phyloP scores from a whole-genome alignment of 2,329 filamentous ascomycete species.

The Monilinia vaccinii-corymbosi region DNA sequence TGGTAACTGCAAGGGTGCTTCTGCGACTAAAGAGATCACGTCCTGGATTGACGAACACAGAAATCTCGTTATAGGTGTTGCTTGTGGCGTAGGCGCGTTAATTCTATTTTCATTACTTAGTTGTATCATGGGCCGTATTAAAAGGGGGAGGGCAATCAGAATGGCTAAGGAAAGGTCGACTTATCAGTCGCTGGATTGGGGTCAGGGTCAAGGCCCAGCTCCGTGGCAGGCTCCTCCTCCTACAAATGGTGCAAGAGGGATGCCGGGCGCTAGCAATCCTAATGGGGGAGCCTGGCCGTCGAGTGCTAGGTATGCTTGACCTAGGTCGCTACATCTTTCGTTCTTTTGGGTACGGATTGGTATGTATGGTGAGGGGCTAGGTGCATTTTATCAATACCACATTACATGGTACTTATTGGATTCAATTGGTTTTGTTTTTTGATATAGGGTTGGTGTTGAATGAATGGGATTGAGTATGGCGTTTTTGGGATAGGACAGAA shows the following conservation, averaged over 20 bases:
- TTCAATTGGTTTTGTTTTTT: not conserved
- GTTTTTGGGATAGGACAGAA: not conserved
- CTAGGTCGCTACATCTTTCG: not conserved
- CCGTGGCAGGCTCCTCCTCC: not conserved
- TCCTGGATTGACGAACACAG: slow-evolving; percentile 72
- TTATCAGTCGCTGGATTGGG: slow-evolving; percentile 12
- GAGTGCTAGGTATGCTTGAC: slow-evolving; percentile 11
- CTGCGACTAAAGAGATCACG: slow-evolving; percentile 58
- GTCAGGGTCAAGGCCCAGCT: slow-evolving; percentile 14
- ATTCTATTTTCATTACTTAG: slow-evolving; percentile 58
- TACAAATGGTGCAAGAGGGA: not conserved
- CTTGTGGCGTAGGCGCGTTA: slow-evolving; percentile 60
- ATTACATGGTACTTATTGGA: not conserved
- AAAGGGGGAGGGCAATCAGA: slow-evolving; percentile 18
- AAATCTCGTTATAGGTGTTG: slow-evolving; percentile 73
- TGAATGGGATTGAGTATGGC: not conserved
- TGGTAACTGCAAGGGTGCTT: slow-evolving; percentile 66
- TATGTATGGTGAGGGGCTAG: not conserved
- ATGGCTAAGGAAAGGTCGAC: not conserved
- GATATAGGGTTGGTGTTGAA: not conserved
- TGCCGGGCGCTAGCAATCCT: not conserved
- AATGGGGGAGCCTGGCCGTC: slow-evolving; percentile 1
- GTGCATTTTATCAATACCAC: not conserved
- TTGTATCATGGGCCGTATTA: slow-evolving; percentile 53
- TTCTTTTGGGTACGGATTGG: not conserved